A percentile compares a stretch with the other conserved stretches of the same genome.
These are phyloP conservation scores for Firmiana major DNA, from an alignment of 345 rosid species.

Conservation along the genomic window DNA sequence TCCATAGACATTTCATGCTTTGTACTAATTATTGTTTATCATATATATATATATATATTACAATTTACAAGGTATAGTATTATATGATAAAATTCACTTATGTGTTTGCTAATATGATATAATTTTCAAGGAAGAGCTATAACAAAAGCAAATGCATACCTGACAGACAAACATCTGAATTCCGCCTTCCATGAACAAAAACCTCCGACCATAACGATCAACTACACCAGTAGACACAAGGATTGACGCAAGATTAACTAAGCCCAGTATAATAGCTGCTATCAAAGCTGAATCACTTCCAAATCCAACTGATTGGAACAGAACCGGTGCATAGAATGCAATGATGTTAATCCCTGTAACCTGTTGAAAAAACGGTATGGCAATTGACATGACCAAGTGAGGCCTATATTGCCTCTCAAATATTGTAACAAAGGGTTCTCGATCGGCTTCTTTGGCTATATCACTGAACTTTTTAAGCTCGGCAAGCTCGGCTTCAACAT, in stretches of 20 bases:
- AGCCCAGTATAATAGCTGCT: slow-evolving; percentile 60
- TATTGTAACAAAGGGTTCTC: slow-evolving; percentile 52
- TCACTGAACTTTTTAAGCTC: slow-evolving; percentile 52
- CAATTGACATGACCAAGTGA: slow-evolving; percentile 66
- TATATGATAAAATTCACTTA: no score
- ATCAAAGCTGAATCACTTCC: slow-evolving; percentile 63
- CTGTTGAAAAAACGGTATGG: slow-evolving; percentile 72
- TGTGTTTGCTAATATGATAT: no score
- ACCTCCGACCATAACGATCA: slow-evolving; percentile 70
- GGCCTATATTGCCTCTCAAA: slow-evolving; percentile 67
- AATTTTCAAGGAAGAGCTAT: no score
- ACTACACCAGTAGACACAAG: slow-evolving; percentile 57
- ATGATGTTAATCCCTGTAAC: slow-evolving; percentile 72
- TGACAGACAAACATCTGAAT: slow-evolving; percentile 59
- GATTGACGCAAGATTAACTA: slow-evolving; percentile 62
- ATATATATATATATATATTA: no score
- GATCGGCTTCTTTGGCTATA: slow-evolving; percentile 35
- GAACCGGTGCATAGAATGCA: slow-evolving; percentile 79
- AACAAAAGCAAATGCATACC: slow-evolving; percentile 16
- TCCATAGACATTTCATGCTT: no score
- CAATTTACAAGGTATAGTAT: no score
- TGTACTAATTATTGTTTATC: no score
- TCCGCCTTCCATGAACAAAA: slow-evolving; percentile 67
- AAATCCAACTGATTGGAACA: slow-evolving; percentile 73
- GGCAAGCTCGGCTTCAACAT: slow-evolving; percentile 50